A percentile compares a stretch with the other conserved stretches of the same genome.
Evolutionary conservation across 169 alveolate genomes (phyloP).

Genomic region (Babesia caballi): DNA sequence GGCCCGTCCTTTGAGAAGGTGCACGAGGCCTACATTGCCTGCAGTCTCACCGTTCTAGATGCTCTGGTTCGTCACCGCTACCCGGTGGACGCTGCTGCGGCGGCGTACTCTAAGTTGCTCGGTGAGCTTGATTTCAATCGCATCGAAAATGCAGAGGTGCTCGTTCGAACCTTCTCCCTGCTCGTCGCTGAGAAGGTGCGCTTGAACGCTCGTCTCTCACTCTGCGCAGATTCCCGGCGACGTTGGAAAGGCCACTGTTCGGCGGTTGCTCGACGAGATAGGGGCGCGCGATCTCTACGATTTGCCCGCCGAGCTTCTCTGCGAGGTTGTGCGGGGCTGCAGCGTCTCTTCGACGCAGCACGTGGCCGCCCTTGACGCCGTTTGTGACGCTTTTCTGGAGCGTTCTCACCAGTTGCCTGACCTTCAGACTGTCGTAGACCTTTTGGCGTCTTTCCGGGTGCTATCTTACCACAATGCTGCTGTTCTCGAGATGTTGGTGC

Average conservation of each 20-base stretch:
- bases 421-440: neutral
- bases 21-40: slow-evolving; percentile 1
- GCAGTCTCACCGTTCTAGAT: neutral
- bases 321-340: neutral
- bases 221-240: neutral
- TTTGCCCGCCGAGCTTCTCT: slow-evolving; percentile 6
- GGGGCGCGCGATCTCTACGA: slow-evolving; percentile 15
- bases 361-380: slow-evolving; percentile 6
- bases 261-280: neutral
- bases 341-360: slow-evolving; percentile 1
- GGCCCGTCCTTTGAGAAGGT: neutral
- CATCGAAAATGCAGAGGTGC: neutral
- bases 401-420: slow-evolving; percentile 27
- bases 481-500: slow-evolving; percentile 27
- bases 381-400: slow-evolving; percentile 14
- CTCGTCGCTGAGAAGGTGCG: slow-evolving; percentile 3
- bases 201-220: neutral
- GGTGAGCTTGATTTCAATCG: neutral
- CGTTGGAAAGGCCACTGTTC: neutral
- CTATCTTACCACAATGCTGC: slow-evolving; percentile 41
- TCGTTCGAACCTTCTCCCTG: neutral
- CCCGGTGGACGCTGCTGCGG: neutral
- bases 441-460: slow-evolving; percentile 4
- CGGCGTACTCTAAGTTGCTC: neutral
- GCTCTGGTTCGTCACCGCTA: neutral